Base-by-base conservation (phyloP, 2,329 filamentous ascomycete genomes). In the Trichoderma brevicompactum region DNA sequence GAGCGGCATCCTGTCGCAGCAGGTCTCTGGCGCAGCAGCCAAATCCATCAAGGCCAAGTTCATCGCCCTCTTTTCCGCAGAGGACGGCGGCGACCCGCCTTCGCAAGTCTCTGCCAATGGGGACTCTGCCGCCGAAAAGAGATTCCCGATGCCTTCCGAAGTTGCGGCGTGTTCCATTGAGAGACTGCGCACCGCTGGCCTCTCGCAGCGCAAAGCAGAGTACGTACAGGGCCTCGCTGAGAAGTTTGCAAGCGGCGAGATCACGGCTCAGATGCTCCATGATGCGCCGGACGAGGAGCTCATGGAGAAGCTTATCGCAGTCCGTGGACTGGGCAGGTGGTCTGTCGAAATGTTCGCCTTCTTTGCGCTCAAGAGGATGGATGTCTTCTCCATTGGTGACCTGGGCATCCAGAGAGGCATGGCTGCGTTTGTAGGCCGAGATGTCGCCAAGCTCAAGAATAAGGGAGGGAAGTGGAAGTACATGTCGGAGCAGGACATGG, bases 321-420 rank as follows among this genome's bases (percentile, higher is more conserved):
- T 99, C 5, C 85, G 94, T 9, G 95, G 95, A 0, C 79, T 98
- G 56, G 95, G 95, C 0, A 85, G 84, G 62, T 98, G 95, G 95
- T 94, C 89, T 54, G 93, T 96, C 13, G 94, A 97, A 81, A 98
- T 99, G 95, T 99, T 99, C 81, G 92, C 94, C 56, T 92, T 91
- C 77, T 98, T 99, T 78, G 91, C 87, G n/a, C 81, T 99, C 46
- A 98, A 97, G 83, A 84, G 94, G 12, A 90, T 93, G 83, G 94
- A 99, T 79, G 92, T 99, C 23, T 97, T 98, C 75, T 92, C 90
- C 23, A 89, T 92, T 1, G 94, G 95, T 0, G 94, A 99, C 79
- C 79, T 99, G 68, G 95, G 95, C 5, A 92, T 99, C 52, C 95
- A 98, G 85, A 83, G 94, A 72, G 95, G 95, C 9, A 96, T 97